These are phyloP conservation scores for Neospora caninum DNA, from an alignment of 169 alveolate genomes.

Conservation along the genomic window DNA sequence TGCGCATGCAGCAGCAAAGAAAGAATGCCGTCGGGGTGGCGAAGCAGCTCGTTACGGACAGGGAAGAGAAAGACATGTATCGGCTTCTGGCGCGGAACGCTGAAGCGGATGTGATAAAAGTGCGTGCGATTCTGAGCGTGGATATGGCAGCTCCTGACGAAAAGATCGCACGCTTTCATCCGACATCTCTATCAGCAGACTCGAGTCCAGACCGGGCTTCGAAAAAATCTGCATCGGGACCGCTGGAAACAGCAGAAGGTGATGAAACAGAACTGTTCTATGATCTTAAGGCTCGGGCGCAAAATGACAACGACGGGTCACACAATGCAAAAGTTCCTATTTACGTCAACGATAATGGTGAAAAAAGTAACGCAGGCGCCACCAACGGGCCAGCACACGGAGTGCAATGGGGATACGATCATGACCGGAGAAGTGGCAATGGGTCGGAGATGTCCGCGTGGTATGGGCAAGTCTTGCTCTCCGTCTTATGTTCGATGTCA, in stretches of 20 bases:
- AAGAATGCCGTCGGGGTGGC: background rate
- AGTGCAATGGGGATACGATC: background rate
- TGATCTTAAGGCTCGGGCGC: background rate
- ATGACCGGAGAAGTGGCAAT: background rate
- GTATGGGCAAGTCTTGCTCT: background rate
- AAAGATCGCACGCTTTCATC: no score
- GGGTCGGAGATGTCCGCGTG: conserved; percentile 20
- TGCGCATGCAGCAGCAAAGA: background rate
- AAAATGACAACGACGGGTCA: background rate
- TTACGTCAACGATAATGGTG: background rate
- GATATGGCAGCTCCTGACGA: background rate
- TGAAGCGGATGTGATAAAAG: background rate
- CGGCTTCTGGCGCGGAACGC: background rate
- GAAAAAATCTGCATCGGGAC: no score
- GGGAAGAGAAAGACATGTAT: conserved; percentile 9
- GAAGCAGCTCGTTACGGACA: conserved; percentile 6
- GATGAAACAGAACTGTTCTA: background rate
- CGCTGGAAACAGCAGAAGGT: background rate
- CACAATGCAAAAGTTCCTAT: no score
- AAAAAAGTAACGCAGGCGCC: background rate
- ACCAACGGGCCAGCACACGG: background rate
- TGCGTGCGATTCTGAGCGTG: background rate
- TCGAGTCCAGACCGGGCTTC: no score
- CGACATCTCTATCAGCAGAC: no score
- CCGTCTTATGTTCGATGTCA: conserved; percentile 10